Base-by-base conservation (phyloP, 176 grass and related monocot genomes). In the barley (Hordeum vulgare) region DNA sequence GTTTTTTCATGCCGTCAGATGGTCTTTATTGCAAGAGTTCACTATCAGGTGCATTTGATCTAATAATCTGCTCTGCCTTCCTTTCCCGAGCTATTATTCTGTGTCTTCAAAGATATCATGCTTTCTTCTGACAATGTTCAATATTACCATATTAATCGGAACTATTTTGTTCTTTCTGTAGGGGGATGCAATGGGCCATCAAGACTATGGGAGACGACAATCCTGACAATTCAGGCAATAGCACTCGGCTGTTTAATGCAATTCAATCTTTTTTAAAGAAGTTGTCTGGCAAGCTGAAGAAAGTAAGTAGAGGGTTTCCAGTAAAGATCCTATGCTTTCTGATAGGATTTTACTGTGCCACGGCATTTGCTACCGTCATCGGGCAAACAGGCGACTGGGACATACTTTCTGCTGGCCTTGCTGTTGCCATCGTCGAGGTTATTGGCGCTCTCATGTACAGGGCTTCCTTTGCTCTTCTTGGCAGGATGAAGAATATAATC, bases 311-410 rank as follows among this genome's bases (percentile, higher is more conserved):
- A 84, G 88, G 90, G 0, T 58, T 97, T 7, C 80, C 86, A 0
- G 8, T 93, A n/a, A 97, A 97, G 87, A 80, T 97, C 71, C 70
- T 94, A 1, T 93, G 94, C 76, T 97, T 97, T 68, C 90, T 97
- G 37, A 76, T 97, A 17, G 92, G 95, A 23, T 97, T 94, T 63
- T 97, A 97, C 21, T 98, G 90, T 9, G 95, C 95, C 9, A 98
- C 92, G 1, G 95, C 95, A 56, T 98, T 98, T 74, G 95, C 92
- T 15, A 98, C 95, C 0, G 90, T 98, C 25, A 98, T 95, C 17
- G 95, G 92, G 9, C 95, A 98, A 87, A 95, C 95, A 14, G 95
- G 92, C 26, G 95, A 98, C 64, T 98, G 95, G 95, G 95, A 98
- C 83, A 98, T 98, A 86, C 40, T 98, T 78, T 98, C 95, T 3